phyloP scores from a whole-genome alignment of 225 moss, liverwort and hornwort species.

The Pleurozium schreberi region DNA sequence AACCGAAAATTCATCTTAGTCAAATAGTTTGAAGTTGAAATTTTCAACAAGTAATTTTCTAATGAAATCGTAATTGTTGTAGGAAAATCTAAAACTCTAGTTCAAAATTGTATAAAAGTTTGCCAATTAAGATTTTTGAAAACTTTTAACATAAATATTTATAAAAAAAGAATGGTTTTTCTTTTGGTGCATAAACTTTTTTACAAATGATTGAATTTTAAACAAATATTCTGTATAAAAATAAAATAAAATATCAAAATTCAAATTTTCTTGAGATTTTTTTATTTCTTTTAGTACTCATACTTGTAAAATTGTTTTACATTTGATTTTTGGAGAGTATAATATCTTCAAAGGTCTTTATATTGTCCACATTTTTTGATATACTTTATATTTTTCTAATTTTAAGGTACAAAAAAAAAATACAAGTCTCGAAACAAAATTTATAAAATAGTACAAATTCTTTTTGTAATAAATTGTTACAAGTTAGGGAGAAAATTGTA shows the following conservation, averaged over 20 bases:
- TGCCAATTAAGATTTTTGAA: background rate
- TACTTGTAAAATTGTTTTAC: background rate
- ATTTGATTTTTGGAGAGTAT: fast-evolving
- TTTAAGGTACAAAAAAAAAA: too few relatives aligned
- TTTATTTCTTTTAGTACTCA: background rate
- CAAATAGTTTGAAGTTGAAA: background rate
- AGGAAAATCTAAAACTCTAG: background rate
- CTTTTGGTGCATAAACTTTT: fast-evolving
- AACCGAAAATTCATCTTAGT: background rate
- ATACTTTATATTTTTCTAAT: too few relatives aligned
- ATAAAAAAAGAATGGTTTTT: too few relatives aligned
- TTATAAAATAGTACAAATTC: too few relatives aligned
- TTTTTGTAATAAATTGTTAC: too few relatives aligned
- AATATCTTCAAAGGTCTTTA: too few relatives aligned
- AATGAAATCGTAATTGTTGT: too few relatives aligned
- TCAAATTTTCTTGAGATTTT: background rate
- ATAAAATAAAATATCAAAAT: background rate
- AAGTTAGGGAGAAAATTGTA: fast-evolving
- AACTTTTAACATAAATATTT: too few relatives aligned
- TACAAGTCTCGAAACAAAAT: background rate
- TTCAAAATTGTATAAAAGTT: fast-evolving
- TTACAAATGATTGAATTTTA: background rate
- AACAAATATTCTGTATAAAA: background rate
- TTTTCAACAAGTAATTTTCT: background rate
- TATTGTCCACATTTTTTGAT: background rate